Evolutionary conservation across 257 asterid genomes (phyloP).

Genomic region (Dorcoceras hygrometricum): DNA sequence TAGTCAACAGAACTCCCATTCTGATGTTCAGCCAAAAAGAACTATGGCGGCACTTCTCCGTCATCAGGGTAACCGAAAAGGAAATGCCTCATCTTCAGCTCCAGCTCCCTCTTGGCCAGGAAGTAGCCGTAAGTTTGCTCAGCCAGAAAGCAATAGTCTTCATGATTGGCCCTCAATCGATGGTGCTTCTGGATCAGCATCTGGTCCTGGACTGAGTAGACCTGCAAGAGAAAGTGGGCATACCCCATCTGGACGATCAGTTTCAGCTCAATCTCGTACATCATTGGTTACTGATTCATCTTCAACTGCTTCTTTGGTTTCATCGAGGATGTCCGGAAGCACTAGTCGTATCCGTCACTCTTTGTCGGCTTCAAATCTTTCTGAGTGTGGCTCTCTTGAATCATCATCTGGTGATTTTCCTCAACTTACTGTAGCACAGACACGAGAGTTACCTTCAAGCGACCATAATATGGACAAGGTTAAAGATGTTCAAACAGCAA

Average conservation of each 20-base stretch:
- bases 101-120: slow-evolving; percentile 53
- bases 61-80: slow-evolving; percentile 38
- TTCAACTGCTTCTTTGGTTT: slow-evolving; percentile 39
- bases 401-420: slow-evolving; percentile 59
- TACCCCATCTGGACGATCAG: slow-evolving; percentile 38
- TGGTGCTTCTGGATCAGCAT: slow-evolving; percentile 50
- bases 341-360: slow-evolving; percentile 55
- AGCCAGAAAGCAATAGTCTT: slow-evolving; percentile 33
- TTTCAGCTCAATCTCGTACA: slow-evolving; percentile 48
- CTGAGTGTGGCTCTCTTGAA: slow-evolving; percentile 40
- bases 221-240: slow-evolving; percentile 33
- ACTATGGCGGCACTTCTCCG: slow-evolving; percentile 78
- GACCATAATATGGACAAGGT: slow-evolving; percentile 38
- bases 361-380: slow-evolving; percentile 80
- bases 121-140: slow-evolving; percentile 36
- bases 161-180: slow-evolving; percentile 58
- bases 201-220: slow-evolving; percentile 48
- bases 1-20: slow-evolving; percentile 49
- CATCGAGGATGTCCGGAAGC: slow-evolving; percentile 51
- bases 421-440: slow-evolving; percentile 68
- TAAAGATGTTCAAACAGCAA: slow-evolving; percentile 74
- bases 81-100: slow-evolving; percentile 40
- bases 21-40: slow-evolving; percentile 40
- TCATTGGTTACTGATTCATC: slow-evolving; percentile 37
- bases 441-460: slow-evolving; percentile 35